Percentiles rank a stretch among this genome's conserved stretches.
Evolutionary conservation across 2,329 filamentous ascomycete genomes (phyloP).

Genomic region (Beauveria pseudobassiana): DNA sequence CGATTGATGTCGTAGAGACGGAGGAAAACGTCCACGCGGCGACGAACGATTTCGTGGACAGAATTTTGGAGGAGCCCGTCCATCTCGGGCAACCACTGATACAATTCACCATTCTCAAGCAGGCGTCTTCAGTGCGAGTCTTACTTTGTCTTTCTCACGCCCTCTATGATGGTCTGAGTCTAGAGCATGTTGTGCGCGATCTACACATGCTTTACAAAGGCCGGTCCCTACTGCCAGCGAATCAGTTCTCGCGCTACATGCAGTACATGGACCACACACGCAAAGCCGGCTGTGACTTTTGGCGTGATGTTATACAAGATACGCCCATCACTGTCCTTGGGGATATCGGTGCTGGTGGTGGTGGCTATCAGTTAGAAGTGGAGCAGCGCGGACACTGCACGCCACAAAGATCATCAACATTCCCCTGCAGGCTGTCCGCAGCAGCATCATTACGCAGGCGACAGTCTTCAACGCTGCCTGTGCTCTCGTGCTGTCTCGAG

Average conservation of each 20-base stretch:
- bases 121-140: neutral
- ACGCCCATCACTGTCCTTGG: neutral
- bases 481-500: constrained; percentile 3
- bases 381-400: neutral
- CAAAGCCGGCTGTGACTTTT: neutral
- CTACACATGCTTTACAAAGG: neutral
- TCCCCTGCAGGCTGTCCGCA: constrained; percentile 7
- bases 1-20: neutral
- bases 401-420: neutral
- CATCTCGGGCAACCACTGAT: neutral
- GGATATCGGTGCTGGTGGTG: neutral
- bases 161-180: neutral
- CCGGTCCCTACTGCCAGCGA: neutral
- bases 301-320: neutral
- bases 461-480: constrained; percentile 14
- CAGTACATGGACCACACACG: neutral
- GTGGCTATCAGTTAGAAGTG: neutral
- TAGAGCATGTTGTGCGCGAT: neutral
- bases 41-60: neutral
- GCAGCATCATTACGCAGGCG: constrained; percentile 10
- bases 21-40: neutral
- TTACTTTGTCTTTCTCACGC: neutral
- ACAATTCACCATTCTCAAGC: neutral
- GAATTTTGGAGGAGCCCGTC: neutral
- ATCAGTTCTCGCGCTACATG: neutral